Base-by-base conservation (phyloP, 148 eudicot species). In the Nepenthes gracilis region DNA sequence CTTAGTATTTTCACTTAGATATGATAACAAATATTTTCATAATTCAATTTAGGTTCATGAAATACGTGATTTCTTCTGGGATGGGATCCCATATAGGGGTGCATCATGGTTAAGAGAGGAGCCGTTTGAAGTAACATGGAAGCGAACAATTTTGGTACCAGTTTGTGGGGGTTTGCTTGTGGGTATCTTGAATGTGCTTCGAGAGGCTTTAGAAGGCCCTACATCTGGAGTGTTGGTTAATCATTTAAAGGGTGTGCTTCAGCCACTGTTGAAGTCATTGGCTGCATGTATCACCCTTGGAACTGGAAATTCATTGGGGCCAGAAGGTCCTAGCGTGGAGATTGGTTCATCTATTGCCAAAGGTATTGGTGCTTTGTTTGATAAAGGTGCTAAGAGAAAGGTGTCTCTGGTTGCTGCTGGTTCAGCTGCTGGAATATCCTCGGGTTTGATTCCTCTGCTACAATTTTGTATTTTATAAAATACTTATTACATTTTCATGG, bases 271-370 rank as follows among this genome's bases (percentile, higher is more conserved):
- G 64, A 88, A 80, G 78, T 71, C 94, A 47, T 2, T 88, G 65
- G 90, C 97, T 63, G 97, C 97, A 37, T 83, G 93, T 60, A 55
- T 91, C 53, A 91, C 97, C 58, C 81, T 91, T 14, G 97, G 96
- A 64, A 91, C 97, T 0, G 97, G 97, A 48, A 91, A 91, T 70
- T 85, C 97, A 7, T 64, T 91, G 63, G 97, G 97, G 33, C 97
- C 97, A 7, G 97, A 91, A 81, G 97, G 97, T 67, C 97, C 97
- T 9, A 85, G 97, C 64, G 97, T 91, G 35, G 97, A 91, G 74
- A 87, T 91, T 55, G 97, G 97, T 57, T 74, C 87, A 58, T 83
- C 97, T 63, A 76, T 91, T 64, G 97, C 83, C 58, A 83, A 78
- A 70, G 97, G 96, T 49, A 69, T 87, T 56, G 86, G 80, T 66